These are phyloP conservation scores for Trametes villosa DNA, from an alignment of 768 basidiomycete genomes.

Conservation along the genomic window DNA sequence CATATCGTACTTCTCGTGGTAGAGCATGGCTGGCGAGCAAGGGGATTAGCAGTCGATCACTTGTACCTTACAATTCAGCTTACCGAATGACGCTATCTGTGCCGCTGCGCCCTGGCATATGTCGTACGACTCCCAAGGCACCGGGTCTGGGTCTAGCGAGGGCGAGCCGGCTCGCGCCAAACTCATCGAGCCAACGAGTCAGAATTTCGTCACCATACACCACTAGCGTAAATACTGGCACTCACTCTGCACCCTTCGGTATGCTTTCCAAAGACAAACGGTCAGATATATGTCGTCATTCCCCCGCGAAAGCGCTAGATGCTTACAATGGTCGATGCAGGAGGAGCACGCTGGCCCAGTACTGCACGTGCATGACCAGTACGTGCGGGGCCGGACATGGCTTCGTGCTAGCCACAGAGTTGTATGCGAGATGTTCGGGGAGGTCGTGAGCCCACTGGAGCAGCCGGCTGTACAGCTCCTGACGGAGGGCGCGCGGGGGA, in stretches of 20 bases:
- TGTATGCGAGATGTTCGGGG: conserved; percentile 57
- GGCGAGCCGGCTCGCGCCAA: conserved; percentile 9
- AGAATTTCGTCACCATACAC: not conserved
- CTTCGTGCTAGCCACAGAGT: conserved; percentile 55
- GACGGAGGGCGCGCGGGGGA: conserved; percentile 52
- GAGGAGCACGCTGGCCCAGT: conserved; percentile 76
- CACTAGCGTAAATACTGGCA: not conserved
- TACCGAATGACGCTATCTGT: conserved; percentile 69
- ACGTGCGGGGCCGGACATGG: conserved; percentile 66
- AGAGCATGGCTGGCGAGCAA: conserved; percentile 51
- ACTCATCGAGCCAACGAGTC: not conserved
- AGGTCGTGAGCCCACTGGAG: conserved; percentile 78
- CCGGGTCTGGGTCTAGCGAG: conserved; percentile 39
- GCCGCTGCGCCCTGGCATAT: conserved; percentile 77
- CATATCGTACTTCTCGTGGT: conserved; percentile 64
- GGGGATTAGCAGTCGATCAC: not conserved
- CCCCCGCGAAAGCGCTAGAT: not conserved
- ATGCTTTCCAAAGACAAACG: conserved; percentile 48
- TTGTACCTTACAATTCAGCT: no score
- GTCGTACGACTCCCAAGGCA: conserved; percentile 72
- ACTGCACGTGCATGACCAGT: conserved; percentile 70
- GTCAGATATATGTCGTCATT: not conserved
- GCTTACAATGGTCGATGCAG: conserved; percentile 82
- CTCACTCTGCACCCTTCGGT: conserved; percentile 74
- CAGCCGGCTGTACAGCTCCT: conserved; percentile 58